Conservation (phyloP, 257 asterid genomes). For the Gardenia jasminoides region DNA sequence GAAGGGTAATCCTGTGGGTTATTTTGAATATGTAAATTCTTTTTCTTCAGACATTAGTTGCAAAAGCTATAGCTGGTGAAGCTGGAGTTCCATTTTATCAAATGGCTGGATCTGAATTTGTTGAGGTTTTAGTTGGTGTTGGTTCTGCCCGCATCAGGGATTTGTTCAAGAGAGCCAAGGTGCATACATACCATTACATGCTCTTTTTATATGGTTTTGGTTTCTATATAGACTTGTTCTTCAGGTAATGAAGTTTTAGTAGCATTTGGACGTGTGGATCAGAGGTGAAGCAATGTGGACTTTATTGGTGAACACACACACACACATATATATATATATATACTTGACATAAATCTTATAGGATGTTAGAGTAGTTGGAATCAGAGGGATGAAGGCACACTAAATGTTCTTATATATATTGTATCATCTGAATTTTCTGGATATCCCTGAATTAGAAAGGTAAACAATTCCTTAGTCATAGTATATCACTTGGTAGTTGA, state of each 20-base stretch:
- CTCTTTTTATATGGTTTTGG: neutral
- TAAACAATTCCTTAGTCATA: neutral
- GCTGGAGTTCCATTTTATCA: conserved; percentile 99
- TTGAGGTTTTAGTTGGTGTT: conserved; percentile 96
- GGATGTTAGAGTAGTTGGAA: neutral
- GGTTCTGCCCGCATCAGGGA: conserved; percentile 99
- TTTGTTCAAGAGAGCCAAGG: conserved; percentile 98
- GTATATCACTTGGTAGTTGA: neutral
- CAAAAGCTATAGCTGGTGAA: conserved; percentile 99
- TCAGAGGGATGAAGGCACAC: neutral
- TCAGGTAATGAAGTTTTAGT: neutral
- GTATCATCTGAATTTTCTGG: neutral
- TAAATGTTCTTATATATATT: neutral
- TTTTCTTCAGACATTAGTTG: conserved; percentile 78
- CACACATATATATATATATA: too few relatives aligned
- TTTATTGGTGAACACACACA: neutral
- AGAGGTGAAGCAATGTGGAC: neutral
- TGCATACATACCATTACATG: conserved; percentile 15
- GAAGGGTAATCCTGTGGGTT: neutral
- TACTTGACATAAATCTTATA: neutral
- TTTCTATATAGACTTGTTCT: neutral
- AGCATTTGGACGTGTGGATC: neutral
- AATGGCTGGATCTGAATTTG: conserved; percentile 99
- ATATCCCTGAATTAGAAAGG: neutral
- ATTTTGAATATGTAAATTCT: neutral